Conservation (phyloP, 2,329 filamentous ascomycete genomes). For the Massarina eburnea region DNA sequence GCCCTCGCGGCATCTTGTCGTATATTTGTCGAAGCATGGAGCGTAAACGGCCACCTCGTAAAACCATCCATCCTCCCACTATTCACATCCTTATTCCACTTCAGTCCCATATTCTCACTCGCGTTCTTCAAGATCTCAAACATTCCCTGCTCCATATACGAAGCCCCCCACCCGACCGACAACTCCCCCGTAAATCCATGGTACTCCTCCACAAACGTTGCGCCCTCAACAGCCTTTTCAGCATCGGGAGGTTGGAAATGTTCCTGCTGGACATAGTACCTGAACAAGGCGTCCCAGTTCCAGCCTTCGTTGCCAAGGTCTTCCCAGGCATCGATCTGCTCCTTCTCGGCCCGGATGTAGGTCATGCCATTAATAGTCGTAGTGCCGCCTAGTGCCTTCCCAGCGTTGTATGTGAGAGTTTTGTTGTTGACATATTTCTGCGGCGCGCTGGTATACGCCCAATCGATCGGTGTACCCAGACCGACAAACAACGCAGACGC, state of each 20-base stretch:
- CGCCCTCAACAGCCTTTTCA: conserved; percentile 21
- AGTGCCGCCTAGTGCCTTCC: conserved; percentile 48
- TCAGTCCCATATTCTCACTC: conserved; percentile 37
- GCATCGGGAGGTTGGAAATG: conserved; percentile 23
- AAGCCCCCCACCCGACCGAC: conserved; percentile 31
- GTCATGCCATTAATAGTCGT: conserved; percentile 48
- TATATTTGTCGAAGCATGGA: conserved; percentile 41
- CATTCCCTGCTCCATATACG: conserved; percentile 25
- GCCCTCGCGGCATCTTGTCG: conserved; percentile 52
- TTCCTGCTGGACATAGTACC: conserved; percentile 34
- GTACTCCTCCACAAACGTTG: conserved; percentile 19
- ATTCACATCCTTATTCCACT: conserved; percentile 47
- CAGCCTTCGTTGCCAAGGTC: conserved; percentile 36
- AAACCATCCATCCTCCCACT: conserved; percentile 50
- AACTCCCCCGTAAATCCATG: conserved; percentile 30
- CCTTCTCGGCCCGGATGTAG: conserved; percentile 36
- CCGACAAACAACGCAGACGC: conserved; percentile 24
- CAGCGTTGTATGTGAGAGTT: conserved; percentile 38
- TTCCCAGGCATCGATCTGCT: conserved; percentile 39
- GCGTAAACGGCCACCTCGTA: conserved; percentile 45
- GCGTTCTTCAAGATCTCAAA: conserved; percentile 41
- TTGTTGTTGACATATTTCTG: conserved; percentile 41
- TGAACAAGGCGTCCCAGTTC: conserved; percentile 33
- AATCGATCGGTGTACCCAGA: conserved; percentile 41
- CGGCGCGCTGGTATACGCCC: conserved; percentile 42